These are phyloP conservation scores for Termitomyces sp. DNA, from an alignment of 768 basidiomycete genomes.

Conservation along the genomic window DNA sequence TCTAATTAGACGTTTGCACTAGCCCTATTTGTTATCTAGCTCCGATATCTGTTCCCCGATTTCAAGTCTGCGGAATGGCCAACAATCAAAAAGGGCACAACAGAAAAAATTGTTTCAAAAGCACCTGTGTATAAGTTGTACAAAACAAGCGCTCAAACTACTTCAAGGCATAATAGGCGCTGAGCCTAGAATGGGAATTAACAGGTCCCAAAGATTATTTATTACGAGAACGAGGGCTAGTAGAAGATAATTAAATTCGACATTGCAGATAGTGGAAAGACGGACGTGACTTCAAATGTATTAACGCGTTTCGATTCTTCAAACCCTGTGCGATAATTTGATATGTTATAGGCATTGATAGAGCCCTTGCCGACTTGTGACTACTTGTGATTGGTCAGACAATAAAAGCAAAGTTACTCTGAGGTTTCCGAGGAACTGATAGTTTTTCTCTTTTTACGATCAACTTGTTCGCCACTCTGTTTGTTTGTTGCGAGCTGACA, in stretches of 20 bases:
- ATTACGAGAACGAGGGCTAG: background rate
- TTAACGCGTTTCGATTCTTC: background rate
- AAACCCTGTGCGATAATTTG: background rate
- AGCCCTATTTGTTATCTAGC: background rate
- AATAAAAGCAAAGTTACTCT: background rate
- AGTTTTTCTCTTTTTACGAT: too few relatives aligned
- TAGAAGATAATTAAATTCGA: background rate
- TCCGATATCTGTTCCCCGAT: too few relatives aligned
- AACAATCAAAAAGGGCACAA: background rate
- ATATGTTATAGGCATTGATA: background rate
- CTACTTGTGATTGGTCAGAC: background rate
- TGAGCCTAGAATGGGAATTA: background rate
- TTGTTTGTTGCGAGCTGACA: background rate
- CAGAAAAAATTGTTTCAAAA: background rate
- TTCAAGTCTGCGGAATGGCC: too few relatives aligned
- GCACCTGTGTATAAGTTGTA: too few relatives aligned
- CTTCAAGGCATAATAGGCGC: background rate
- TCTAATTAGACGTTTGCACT: background rate
- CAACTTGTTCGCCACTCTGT: too few relatives aligned
- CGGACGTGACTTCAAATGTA: background rate
- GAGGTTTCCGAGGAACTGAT: background rate
- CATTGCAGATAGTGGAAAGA: background rate
- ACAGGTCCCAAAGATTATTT: background rate
- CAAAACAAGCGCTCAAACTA: background rate
- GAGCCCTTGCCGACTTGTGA: background rate